Evolutionary conservation across 305 asterid species (phyloP).

Genomic region (Solanum aculeatissimum): DNA sequence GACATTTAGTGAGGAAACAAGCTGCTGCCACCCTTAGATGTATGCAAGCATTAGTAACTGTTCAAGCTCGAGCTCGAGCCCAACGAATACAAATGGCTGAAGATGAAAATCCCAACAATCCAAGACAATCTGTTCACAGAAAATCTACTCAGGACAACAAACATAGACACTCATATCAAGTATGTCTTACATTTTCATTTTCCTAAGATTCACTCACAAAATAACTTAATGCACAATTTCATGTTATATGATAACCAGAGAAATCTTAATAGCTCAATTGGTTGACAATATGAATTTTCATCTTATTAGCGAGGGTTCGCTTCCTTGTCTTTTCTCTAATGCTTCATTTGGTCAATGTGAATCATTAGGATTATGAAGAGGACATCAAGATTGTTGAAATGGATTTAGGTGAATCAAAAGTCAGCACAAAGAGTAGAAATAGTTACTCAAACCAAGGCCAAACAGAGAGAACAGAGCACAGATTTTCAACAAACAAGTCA

Average conservation of each 20-base stretch:
- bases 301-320: too few species aligned
- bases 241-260: not conserved
- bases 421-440: constrained; percentile 36
- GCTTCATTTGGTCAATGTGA: not conserved
- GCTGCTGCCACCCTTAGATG: constrained; percentile 78
- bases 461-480: constrained; percentile 27
- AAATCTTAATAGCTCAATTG: not conserved
- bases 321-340: not conserved
- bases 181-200: constrained; percentile 8
- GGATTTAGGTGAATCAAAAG: constrained; percentile 60
- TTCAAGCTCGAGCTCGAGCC: constrained; percentile 72
- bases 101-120: constrained; percentile 33
- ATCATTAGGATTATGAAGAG: constrained; percentile 56
- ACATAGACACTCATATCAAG: constrained; percentile 39
- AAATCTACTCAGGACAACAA: constrained; percentile 50
- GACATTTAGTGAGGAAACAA: constrained; percentile 82
- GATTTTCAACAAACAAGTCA: constrained; percentile 16
- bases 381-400: constrained; percentile 90
- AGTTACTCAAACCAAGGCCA: constrained; percentile 55
- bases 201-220: not conserved
- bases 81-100: constrained; percentile 55
- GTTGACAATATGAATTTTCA: too few species aligned
- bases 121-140: constrained; percentile 43
- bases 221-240: not conserved
- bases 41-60: constrained; percentile 80